Percentiles rank a stretch among this genome's conserved stretches.
These are phyloP conservation scores for Cymodocea nodosa DNA, from an alignment of 116 monocot genomes.

Conservation along the genomic window DNA sequence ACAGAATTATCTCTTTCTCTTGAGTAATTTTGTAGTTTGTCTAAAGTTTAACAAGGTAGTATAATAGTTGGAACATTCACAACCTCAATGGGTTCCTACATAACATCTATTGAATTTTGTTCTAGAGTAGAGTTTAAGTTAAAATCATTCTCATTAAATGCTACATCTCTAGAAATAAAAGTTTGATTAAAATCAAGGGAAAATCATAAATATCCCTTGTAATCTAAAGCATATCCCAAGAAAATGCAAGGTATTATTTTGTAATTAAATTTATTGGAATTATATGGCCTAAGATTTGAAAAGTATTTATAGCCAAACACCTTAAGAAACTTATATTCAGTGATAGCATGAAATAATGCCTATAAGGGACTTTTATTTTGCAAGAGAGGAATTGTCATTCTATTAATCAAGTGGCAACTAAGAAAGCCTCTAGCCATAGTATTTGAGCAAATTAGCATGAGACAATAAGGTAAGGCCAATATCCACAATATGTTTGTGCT, in stretches of 20 bases:
- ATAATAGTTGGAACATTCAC: too few species aligned
- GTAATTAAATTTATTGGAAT: not conserved
- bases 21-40: too few species aligned
- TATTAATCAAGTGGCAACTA: not conserved
- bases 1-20: too few species aligned
- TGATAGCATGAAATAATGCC: not conserved
- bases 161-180: not conserved
- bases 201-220: not conserved
- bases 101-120: too few species aligned
- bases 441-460: too few species aligned
- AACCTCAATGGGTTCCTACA: too few species aligned
- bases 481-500: not conserved
- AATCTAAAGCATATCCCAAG: not conserved
- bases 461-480: not conserved
- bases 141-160: not conserved
- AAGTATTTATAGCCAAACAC: not conserved
- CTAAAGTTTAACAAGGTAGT: too few species aligned
- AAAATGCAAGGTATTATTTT: not conserved
- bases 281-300: not conserved
- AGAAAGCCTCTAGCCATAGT: not conserved
- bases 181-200: not conserved
- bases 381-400: not conserved
- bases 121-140: too few species aligned
- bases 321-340: not conserved
- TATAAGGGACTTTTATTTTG: not conserved